Base-by-base conservation (phyloP, 139 green algal genomes). In the Bryopsis sp. region DNA sequence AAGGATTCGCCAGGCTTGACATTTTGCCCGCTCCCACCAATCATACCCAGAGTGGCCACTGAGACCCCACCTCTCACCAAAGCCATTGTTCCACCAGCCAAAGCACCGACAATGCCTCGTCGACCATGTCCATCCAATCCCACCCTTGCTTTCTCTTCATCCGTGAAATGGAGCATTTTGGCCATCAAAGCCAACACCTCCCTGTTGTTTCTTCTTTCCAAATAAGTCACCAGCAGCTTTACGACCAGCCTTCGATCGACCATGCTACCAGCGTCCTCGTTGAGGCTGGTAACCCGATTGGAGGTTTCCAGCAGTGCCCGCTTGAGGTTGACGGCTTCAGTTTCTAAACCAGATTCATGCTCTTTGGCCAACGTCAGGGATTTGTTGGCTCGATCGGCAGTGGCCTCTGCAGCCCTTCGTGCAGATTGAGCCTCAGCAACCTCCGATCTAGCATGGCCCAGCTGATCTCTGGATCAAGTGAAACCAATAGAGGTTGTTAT, bases 181-280 rank as follows among this genome's bases (percentile, higher is more conserved):
- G 62, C 37, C 62, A 69, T 69, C 7, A 69, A n/a, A 28, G 39
- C 62, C 19, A 69, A n/a, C 31, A 37, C 62, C 19, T 69, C 62
- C 28, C 26, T 54, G 4, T 32, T 24, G 37, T 69, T 35, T 34
- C 32, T 31, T 19, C 43, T 50, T 22, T 69, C 62, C 7, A 69
- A n/a, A 69, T 69, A 69, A n/a, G 62, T 37, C 35, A 69, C 62
- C 35, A 69, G 37, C 37, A 69, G 26, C 43, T 69, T 35, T 8
- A 69, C 62, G 19, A 69, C 62, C 8, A 69, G 38, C 3, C 62
- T 11, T 58, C 62, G 37, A 54, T 69, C 62, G 38, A 69, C 62
- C 62, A 69, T 69, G 4, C 35, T 36, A 11, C 39, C 37, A 24
- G 26, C 37, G 37, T 69, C 39, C 15, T 69, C 35, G 15, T 37